Conservation (phyloP, 257 asterid genomes). For the Petunia secreta region DNA sequence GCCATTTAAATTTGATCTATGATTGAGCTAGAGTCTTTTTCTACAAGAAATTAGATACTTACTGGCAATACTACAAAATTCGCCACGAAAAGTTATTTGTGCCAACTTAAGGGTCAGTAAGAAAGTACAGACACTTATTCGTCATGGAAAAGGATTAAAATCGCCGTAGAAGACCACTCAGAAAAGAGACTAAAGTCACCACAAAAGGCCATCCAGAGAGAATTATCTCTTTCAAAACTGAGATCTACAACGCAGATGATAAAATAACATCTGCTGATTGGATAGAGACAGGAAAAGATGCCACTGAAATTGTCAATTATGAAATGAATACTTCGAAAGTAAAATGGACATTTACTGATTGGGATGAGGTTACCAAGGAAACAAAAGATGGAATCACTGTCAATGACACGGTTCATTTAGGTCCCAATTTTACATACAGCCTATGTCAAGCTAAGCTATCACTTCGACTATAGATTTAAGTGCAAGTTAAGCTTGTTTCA, state of each 20-base stretch:
- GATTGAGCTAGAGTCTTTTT: neutral
- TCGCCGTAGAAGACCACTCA: too few relatives aligned
- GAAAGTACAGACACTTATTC: too few relatives aligned
- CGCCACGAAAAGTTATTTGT: too few relatives aligned
- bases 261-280: constrained; percentile 1
- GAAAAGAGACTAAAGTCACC: too few relatives aligned
- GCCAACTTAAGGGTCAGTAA: too few relatives aligned
- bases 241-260: constrained; percentile 10
- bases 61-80: too few relatives aligned
- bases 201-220: neutral
- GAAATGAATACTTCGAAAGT: neutral
- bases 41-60: too few relatives aligned
- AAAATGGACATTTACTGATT: constrained; percentile 16
- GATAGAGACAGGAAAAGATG: neutral
- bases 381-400: neutral
- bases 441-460: neutral
- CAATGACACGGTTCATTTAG: neutral
- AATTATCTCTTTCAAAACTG: neutral
- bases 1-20: neutral
- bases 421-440: neutral
- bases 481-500: constrained; percentile 7
- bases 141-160: too few relatives aligned
- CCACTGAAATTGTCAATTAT: neutral
- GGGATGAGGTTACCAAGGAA: neutral
- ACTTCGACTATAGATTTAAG: neutral